These are phyloP conservation scores for Crithidia sp. DNA, from an alignment of 208 protist species.

Conservation along the genomic window DNA sequence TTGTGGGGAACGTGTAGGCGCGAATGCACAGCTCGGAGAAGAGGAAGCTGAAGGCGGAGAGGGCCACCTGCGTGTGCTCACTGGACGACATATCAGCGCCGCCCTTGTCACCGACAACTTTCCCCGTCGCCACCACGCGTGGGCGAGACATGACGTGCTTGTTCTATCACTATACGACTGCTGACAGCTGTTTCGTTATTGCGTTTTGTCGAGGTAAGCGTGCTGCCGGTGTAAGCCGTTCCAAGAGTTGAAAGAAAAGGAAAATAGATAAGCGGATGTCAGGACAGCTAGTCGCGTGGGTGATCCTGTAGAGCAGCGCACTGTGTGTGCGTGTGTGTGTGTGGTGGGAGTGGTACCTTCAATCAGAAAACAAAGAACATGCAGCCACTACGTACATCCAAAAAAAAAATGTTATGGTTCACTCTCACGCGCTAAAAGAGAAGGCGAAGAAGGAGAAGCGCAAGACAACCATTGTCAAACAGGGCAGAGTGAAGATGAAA, in stretches of 20 bases:
- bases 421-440: no score
- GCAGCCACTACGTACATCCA: no score
- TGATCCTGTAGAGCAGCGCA: background rate
- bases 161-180: background rate
- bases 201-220: background rate
- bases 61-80: slow-evolving; percentile 63
- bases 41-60: slow-evolving; percentile 86
- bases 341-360: background rate
- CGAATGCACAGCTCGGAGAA: slow-evolving; percentile 86
- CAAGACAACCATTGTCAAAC: no score
- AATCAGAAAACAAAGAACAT: no score
- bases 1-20: slow-evolving; percentile 75
- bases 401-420: no score
- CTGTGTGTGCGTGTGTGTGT: background rate
- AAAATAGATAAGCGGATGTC: background rate
- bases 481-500: no score
- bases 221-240: no score
- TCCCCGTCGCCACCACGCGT: slow-evolving; percentile 26
- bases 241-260: background rate
- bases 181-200: background rate
- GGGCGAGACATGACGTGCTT: slow-evolving; percentile 13
- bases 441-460: no score
- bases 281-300: background rate
- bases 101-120: slow-evolving; percentile 34
- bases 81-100: slow-evolving; percentile 29